Evolutionary conservation across 805 yeast species (phyloP).

Genomic region (Saturnispora silvae): DNA sequence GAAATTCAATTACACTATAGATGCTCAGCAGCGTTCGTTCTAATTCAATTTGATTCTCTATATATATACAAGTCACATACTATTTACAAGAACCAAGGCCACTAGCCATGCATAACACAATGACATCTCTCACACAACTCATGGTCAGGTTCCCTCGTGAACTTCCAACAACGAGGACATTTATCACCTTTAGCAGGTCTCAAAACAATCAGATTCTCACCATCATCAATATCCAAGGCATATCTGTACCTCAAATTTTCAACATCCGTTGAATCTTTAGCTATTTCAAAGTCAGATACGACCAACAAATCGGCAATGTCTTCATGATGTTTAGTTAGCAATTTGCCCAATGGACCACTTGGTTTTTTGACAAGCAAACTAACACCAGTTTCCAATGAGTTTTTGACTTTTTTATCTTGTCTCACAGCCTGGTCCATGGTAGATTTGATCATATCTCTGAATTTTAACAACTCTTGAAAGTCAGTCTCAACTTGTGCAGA

Average conservation of each 20-base stretch:
- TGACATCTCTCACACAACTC: constrained; percentile 60
- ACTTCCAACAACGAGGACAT: constrained; percentile 96
- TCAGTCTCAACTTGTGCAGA: constrained; percentile 24
- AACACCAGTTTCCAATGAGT: constrained; percentile 50
- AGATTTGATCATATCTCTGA: constrained; percentile 41
- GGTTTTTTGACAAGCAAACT: constrained; percentile 21
- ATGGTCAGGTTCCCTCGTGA: constrained; percentile 39
- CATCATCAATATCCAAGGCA: constrained; percentile 22
- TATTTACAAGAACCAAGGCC: no score
- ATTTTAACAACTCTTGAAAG: constrained; percentile 34
- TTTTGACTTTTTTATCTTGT: constrained; percentile 38
- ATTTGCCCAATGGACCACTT: background rate
- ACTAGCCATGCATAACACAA: constrained; percentile 21
- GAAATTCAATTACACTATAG: no score
- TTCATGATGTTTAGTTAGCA: constrained; percentile 25
- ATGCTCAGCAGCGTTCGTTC: no score
- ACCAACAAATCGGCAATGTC: constrained; percentile 50
- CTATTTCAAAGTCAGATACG: constrained; percentile 47
- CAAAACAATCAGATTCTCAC: constrained; percentile 27
- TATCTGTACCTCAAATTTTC: constrained; percentile 19
- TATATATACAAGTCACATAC: no score
- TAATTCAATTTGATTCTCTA: no score
- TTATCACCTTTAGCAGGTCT: constrained; percentile 34
- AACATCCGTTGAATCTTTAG: constrained; percentile 3
- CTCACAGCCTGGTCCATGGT: constrained; percentile 48